These are phyloP conservation scores for Nigrospora sphaerica DNA, from an alignment of 2,329 filamentous ascomycete species.

Conservation along the genomic window DNA sequence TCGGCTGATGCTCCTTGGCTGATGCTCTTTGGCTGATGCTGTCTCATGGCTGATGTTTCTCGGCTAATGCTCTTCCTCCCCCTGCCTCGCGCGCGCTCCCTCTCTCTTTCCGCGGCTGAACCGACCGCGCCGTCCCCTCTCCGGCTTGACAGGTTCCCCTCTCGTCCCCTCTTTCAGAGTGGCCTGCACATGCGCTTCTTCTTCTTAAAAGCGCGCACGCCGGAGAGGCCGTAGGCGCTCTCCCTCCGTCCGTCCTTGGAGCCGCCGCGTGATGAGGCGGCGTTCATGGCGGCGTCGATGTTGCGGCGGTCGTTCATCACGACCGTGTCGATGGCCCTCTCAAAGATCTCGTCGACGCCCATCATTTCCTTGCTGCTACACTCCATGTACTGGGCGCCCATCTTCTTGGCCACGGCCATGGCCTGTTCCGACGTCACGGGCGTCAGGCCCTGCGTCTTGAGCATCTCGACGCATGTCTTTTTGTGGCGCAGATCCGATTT, in stretches of 20 bases:
- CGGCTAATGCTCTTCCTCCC: too few species aligned
- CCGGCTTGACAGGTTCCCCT: too few species aligned
- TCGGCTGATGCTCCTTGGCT: too few species aligned
- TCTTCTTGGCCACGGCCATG: constrained; percentile 78
- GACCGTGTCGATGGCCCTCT: constrained; percentile 81
- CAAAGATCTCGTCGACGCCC: constrained; percentile 95
- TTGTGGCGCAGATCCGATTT: constrained; percentile 96
- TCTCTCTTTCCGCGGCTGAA: too few species aligned
- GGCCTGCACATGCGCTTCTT: constrained; percentile 82
- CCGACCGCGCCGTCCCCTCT: too few species aligned
- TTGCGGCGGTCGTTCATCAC: constrained; percentile 72
- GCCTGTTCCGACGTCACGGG: constrained; percentile 92
- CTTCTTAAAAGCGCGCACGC: constrained; percentile 52
- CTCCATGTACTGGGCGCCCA: constrained; percentile 94
- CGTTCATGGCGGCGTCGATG: constrained; percentile 40
- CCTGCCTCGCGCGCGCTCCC: too few species aligned
- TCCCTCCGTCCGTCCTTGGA: constrained; percentile 14
- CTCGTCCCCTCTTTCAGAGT: constrained; percentile 43
- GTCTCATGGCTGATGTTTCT: too few species aligned
- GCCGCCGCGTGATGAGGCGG: constrained; percentile 23
- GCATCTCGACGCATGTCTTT: constrained; percentile 94
- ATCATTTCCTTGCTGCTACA: constrained; percentile 97
- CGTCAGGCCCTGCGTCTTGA: constrained; percentile 94
- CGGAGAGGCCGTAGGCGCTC: constrained; percentile 30
- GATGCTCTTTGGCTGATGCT: too few species aligned